A percentile compares a stretch with the other conserved stretches of the same genome.
Evolutionary conservation across 352 stramenopile species (phyloP).

Genomic region (Globisporangium rhizosaccharum): DNA sequence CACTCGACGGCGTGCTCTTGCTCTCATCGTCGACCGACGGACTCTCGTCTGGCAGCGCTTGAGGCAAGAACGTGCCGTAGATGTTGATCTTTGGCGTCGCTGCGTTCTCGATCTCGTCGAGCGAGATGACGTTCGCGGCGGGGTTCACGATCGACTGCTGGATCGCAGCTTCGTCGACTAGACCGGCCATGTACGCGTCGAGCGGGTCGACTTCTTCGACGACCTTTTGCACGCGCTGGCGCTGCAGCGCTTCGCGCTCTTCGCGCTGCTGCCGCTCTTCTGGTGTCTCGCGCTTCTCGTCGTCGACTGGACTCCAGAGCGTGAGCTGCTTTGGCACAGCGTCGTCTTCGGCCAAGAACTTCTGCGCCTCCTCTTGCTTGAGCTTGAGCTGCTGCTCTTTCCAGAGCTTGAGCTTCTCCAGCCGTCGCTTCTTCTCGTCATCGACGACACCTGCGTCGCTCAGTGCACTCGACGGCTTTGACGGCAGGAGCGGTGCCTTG

Average conservation of each 20-base stretch:
- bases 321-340: conserved; percentile 57
- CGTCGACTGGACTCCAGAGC: conserved; percentile 58
- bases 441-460: neutral
- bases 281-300: conserved; percentile 51
- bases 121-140: conserved; percentile 76
- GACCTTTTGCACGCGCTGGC: conserved; percentile 61
- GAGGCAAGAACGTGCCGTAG: conserved; percentile 79
- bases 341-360: conserved; percentile 70
- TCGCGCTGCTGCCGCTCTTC: conserved; percentile 49
- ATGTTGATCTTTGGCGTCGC: conserved; percentile 75
- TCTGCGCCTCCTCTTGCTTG: conserved; percentile 48
- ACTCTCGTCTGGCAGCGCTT: conserved; percentile 10
- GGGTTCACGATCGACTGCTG: conserved; percentile 66
- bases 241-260: conserved; percentile 36
- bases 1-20: neutral
- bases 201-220: conserved; percentile 79
- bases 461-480: too few species aligned
- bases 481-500: conserved; percentile 3
- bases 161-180: conserved; percentile 73
- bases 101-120: conserved; percentile 63
- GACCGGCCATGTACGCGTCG: conserved; percentile 83
- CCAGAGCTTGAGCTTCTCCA: conserved; percentile 49
- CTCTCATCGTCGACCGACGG: conserved; percentile 8
- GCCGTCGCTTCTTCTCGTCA: conserved; percentile 42
- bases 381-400: conserved; percentile 58